These are phyloP conservation scores for Plasmodium fragile DNA, from an alignment of 169 alveolate genomes.

Conservation along the genomic window DNA sequence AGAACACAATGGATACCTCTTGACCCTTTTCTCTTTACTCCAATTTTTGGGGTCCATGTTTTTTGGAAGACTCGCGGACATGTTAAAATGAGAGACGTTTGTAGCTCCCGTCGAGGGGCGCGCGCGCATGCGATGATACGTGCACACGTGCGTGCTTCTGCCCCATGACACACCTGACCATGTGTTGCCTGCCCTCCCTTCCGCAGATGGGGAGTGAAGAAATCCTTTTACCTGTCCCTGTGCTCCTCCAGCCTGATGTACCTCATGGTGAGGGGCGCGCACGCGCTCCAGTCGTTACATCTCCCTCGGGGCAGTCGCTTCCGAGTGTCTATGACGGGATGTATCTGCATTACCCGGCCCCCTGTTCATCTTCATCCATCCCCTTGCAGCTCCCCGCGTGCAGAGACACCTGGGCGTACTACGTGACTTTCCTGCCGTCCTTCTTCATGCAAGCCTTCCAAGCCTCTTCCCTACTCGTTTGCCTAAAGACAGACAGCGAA, in stretches of 20 bases:
- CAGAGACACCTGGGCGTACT: conserved; percentile 48
- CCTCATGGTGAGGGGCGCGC: conserved; percentile 15
- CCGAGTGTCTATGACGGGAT: background rate
- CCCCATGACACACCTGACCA: background rate
- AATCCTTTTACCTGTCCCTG: conserved; percentile 50
- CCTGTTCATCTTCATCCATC: background rate
- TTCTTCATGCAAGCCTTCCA: conserved; percentile 71
- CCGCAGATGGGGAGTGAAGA: conserved; percentile 70
- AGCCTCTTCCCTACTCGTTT: conserved; percentile 52
- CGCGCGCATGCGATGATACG: background rate
- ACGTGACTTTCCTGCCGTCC: conserved; percentile 44
- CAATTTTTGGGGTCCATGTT: conserved; percentile 60
- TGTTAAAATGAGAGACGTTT: conserved; percentile 5
- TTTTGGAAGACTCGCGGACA: conserved; percentile 64
- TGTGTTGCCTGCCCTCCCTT: background rate
- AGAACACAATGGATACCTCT: conserved; percentile 66
- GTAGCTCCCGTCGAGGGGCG: background rate
- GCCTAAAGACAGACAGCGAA: conserved; percentile 43
- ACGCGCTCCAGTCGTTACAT: background rate
- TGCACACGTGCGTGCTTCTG: background rate
- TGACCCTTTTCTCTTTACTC: conserved; percentile 43
- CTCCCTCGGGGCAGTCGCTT: background rate
- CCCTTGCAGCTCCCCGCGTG: conserved; percentile 15
- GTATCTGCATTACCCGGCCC: background rate
- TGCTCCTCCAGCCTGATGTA: conserved; percentile 59